These are phyloP conservation scores for Polysphondylium violaceum DNA, from an alignment of 78 protist species.

Conservation along the genomic window DNA sequence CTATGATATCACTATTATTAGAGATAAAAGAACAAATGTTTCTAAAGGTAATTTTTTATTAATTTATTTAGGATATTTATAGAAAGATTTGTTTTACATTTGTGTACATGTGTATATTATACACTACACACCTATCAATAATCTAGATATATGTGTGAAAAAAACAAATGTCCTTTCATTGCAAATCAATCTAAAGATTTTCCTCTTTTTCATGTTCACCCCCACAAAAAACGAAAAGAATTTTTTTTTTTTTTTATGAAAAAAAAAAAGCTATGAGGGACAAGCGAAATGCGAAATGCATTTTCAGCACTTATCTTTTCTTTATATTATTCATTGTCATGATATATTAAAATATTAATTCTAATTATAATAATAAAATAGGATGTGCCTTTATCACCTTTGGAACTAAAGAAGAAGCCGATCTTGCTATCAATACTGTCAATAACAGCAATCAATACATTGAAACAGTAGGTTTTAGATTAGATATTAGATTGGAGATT, in stretches of 20 bases:
- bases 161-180: not conserved
- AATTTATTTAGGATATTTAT: not conserved
- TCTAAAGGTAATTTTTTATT: slow-evolving; percentile 28
- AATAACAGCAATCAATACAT: slow-evolving; percentile 24
- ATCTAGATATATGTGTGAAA: not conserved
- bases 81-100: not conserved
- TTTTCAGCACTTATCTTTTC: not conserved
- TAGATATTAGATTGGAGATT: too few species aligned
- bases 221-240: not conserved
- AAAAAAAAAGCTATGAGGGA: too few species aligned
- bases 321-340: not conserved
- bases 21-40: slow-evolving; percentile 57
- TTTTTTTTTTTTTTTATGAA: not conserved
- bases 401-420: slow-evolving; percentile 63
- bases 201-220: too few species aligned
- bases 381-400: slow-evolving; percentile 71
- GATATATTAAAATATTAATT: not conserved
- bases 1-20: slow-evolving; percentile 42
- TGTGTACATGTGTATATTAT: not conserved
- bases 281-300: not conserved
- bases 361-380: not conserved
- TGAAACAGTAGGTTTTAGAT: slow-evolving; percentile 26
- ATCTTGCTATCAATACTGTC: slow-evolving; percentile 37
- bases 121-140: not conserved
- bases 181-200: too few species aligned